Evolutionary conservation across 306 rosid species (phyloP).

Genomic region (Dryas alaskensis): DNA sequence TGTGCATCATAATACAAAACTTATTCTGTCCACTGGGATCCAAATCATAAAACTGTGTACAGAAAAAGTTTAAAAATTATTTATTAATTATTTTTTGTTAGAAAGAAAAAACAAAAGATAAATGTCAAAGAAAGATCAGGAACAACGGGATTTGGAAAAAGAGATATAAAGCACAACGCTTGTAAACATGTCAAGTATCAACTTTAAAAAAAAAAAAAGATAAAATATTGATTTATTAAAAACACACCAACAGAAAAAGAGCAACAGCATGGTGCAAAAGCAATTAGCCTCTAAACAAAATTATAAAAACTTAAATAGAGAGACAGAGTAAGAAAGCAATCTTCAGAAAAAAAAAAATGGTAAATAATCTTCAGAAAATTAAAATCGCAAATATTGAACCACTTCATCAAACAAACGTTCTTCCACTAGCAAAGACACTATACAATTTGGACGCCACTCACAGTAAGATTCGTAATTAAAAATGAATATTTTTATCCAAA

Average conservation of each 20-base stretch:
- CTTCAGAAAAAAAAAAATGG: no score
- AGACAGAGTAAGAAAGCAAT: no score
- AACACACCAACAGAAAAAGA: neutral
- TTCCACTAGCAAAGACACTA: no score
- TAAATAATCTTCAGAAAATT: no score
- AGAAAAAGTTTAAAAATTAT: neutral
- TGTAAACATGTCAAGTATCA: neutral
- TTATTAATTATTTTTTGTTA: neutral
- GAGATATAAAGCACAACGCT: neutral
- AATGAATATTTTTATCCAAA: neutral
- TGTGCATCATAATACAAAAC: neutral
- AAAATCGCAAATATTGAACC: no score
- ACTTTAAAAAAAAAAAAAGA: neutral
- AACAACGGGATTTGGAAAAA: neutral
- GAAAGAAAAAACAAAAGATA: neutral
- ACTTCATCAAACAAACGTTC: no score
- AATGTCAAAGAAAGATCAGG: neutral
- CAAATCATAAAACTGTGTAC: neutral
- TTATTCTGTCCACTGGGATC: neutral
- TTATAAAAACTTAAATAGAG: no score
- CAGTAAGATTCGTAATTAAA: no score
- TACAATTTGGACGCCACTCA: no score
- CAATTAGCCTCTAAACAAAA: no score
- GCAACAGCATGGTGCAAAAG: neutral
- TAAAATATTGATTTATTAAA: neutral